These are phyloP conservation scores for Hydrangea macrophylla DNA, from an alignment of 148 eudicot genomes.

Conservation along the genomic window DNA sequence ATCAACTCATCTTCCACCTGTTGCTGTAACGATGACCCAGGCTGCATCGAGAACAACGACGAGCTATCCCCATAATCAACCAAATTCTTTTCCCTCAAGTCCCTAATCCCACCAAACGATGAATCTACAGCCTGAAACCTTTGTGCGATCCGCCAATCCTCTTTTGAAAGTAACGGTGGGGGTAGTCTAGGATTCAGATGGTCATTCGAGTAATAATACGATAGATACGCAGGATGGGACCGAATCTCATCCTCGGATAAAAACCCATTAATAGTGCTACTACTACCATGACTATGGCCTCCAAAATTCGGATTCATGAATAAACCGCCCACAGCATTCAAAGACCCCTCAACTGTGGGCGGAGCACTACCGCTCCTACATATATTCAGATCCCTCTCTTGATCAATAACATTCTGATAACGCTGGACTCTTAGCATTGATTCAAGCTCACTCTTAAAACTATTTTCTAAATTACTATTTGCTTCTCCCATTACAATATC, in stretches of 20 bases:
- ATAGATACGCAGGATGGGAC: conserved; percentile 55
- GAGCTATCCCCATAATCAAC: conserved; percentile 25
- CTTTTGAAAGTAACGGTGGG: conserved; percentile 55
- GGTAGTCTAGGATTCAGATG: conserved; percentile 56
- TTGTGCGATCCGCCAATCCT: conserved; percentile 61
- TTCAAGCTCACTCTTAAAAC: conserved; percentile 40
- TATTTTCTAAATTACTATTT: conserved; percentile 29
- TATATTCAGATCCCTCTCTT: conserved; percentile 35
- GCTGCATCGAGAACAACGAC: conserved; percentile 43
- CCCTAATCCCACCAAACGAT: conserved; percentile 27
- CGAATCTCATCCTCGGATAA: conserved; percentile 55
- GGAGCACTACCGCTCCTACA: conserved; percentile 73
- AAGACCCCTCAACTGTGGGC: conserved; percentile 56
- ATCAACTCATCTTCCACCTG: conserved; percentile 34
- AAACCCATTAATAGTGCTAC: conserved; percentile 13
- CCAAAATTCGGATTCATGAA: conserved; percentile 24
- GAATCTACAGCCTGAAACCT: conserved; percentile 42
- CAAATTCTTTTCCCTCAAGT: conserved; percentile 27
- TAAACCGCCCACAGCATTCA: conserved; percentile 38
- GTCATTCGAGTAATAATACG: conserved; percentile 54
- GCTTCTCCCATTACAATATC: conserved; percentile 27
- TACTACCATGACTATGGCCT: conserved; percentile 4
- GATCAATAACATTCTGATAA: conserved; percentile 17
- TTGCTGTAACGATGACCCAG: conserved; percentile 25
- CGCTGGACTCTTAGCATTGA: conserved; percentile 29